Conservation (phyloP, 2,329 filamentous ascomycete species). For the Epichloe gansuensis region DNA sequence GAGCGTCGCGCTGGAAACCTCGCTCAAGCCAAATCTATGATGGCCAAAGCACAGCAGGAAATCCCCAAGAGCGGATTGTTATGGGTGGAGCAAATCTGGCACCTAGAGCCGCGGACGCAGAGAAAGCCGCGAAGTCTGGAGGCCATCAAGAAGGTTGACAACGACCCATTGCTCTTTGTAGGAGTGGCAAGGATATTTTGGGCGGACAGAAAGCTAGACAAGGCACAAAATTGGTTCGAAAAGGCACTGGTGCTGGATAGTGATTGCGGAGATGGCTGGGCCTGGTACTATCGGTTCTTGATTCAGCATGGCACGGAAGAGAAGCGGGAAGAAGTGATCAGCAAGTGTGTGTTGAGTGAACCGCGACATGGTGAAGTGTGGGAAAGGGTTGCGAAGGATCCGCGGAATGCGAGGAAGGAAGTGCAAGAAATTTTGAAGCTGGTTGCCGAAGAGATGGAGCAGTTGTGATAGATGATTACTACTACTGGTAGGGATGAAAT, state of each 20-base stretch:
- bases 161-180: conserved; percentile 78
- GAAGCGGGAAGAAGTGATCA: conserved; percentile 75
- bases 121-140: conserved; percentile 84
- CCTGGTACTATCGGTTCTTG: conserved; percentile 94
- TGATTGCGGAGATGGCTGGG: conserved; percentile 87
- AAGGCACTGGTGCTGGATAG: conserved; percentile 82
- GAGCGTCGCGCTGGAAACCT: conserved; percentile 79
- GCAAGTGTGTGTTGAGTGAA: conserved; percentile 71
- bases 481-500: no score
- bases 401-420: conserved; percentile 61
- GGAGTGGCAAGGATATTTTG: conserved; percentile 94
- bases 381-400: conserved; percentile 78
- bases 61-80: conserved; percentile 77
- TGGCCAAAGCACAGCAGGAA: conserved; percentile 88
- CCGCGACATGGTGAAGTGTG: conserved; percentile 88
- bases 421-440: conserved; percentile 74
- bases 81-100: conserved; percentile 92
- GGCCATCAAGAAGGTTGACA: conserved; percentile 94
- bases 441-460: conserved; percentile 44
- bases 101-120: conserved; percentile 82
- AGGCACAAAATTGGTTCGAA: conserved; percentile 94
- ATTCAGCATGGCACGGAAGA: conserved; percentile 86
- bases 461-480: not conserved
- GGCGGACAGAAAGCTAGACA: conserved; percentile 83
- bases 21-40: conserved; percentile 75